A percentile compares a stretch with the other conserved stretches of the same genome.
Conservation (phyloP, 2,329 filamentous ascomycete species). For the Calonectria henricotiae region DNA sequence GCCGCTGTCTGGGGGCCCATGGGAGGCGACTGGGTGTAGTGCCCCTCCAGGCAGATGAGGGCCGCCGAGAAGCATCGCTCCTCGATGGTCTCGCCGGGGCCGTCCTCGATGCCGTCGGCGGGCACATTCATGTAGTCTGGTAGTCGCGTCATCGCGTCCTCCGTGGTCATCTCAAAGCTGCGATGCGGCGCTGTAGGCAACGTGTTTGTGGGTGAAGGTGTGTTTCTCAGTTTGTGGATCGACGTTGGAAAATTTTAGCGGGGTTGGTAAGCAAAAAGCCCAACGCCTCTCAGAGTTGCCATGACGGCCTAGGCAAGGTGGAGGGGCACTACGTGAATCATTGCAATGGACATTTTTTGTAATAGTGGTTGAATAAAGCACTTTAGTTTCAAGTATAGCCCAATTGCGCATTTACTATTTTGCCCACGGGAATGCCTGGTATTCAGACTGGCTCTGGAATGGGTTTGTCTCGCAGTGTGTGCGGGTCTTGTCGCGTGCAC, state of each 20-base stretch:
- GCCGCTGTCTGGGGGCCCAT: conserved; percentile 72
- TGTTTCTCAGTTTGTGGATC: conserved; percentile 46
- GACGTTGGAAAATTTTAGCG: conserved; percentile 50
- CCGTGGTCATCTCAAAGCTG: conserved; percentile 39
- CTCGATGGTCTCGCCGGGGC: conserved; percentile 69
- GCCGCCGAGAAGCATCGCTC: conserved; percentile 75
- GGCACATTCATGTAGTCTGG: conserved; percentile 48
- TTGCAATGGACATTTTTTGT: too few relatives aligned
- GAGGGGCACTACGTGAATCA: neutral
- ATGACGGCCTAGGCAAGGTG: conserved; percentile 5
- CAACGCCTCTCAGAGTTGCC: conserved; percentile 25
- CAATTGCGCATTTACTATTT: neutral
- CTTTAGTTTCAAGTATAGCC: neutral
- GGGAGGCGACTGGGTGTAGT: conserved; percentile 71
- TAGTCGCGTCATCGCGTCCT: conserved; percentile 51
- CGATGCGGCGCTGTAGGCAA: conserved; percentile 33
- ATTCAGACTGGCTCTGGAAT: neutral
- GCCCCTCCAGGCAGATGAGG: conserved; percentile 75
- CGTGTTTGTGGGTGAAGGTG: conserved; percentile 30
- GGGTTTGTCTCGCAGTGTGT: neutral
- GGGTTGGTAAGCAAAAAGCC: conserved; percentile 50
- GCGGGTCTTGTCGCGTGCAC: neutral
- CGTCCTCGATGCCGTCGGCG: conserved; percentile 42
- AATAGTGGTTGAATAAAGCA: too few relatives aligned
- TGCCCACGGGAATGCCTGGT: neutral